Evolutionary conservation across 1,284 basidiomycete species (phyloP), one percentile per base, ranked within the genome.

Genomic region (Entoloma clypeatum): DNA sequence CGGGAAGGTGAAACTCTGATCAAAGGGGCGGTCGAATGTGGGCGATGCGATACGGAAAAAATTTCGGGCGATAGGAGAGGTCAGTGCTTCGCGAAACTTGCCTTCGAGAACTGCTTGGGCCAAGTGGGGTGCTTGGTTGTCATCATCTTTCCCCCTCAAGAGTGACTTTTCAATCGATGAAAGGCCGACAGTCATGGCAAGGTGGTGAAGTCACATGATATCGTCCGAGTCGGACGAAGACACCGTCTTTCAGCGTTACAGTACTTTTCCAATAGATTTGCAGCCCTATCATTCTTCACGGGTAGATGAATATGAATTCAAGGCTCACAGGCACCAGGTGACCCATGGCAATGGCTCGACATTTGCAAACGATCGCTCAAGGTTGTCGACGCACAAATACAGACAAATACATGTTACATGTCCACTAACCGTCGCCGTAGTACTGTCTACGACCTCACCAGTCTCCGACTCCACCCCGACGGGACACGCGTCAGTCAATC

Each of bases 381-480:
- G n/a, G n/a, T n/a, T n/a, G n/a, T n/a, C n/a, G n/a, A n/a, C n/a
- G n/a, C n/a, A n/a, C n/a, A n/a, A n/a, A n/a, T n/a, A n/a, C n/a
- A n/a, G n/a, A n/a, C n/a, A n/a, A n/a, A 21, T 16, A 38, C 27
- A 24, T 25, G 36, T 19, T 19, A 16, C 32, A 76, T 73, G 71
- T 61, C 63, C n/a, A n/a, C n/a, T 36, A 54, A 65, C 32, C 67
- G 63, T 33, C 74, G 78, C 36, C 64, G 59, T 37, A 76, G 63
- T 41, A 81, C 76, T 2, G 69, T 81, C 13, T 77, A 75, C 52
- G 81, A 83, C 53, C 68, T 75, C 23, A 65, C 80, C 0, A 67
- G 71, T 36, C 70, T 84, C 19, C 72, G 77, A 13, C 55, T 83
- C 1, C 81, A 77, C 47, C 72, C 74, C 10, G 73, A 81, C 53